Evolutionary conservation across 371 early-diverging fungal genomes (phyloP).

Genomic region (Smittium culicis): DNA sequence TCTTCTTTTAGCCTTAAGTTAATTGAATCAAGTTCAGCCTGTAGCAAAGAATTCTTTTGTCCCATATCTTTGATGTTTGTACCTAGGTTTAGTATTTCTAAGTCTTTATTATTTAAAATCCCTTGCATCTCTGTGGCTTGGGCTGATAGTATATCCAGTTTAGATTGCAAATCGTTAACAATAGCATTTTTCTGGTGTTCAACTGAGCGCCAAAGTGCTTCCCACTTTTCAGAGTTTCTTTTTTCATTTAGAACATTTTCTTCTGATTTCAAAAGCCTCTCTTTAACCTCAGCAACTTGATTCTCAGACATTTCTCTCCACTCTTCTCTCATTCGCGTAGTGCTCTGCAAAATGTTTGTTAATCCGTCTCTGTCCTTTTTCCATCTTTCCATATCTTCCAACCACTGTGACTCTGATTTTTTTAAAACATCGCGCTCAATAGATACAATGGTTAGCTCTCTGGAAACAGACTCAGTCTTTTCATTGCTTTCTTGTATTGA

Average conservation of each 20-base stretch:
- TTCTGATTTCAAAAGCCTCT: not conserved
- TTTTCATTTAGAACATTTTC: not conserved
- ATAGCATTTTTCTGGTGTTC: constrained; percentile 3
- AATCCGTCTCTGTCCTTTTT: constrained; percentile 24
- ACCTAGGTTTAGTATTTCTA: not conserved
- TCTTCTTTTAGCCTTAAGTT: constrained; percentile 36
- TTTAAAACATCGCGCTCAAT: constrained; percentile 21
- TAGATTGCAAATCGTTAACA: not conserved
- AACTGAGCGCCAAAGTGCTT: not conserved
- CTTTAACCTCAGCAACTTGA: constrained; percentile 6
- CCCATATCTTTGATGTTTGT: not conserved
- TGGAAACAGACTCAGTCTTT: constrained; percentile 18
- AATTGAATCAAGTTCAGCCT: constrained; percentile 26
- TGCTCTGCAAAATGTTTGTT: constrained; percentile 30
- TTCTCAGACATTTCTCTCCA: constrained; percentile 21
- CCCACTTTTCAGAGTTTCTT: constrained; percentile 1
- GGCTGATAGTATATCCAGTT: not conserved
- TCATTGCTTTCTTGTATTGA: constrained; percentile 11
- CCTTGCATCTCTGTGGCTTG: not conserved
- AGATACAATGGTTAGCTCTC: constrained; percentile 16
- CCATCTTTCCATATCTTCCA: constrained; percentile 22
- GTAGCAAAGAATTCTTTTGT: constrained; percentile 25
- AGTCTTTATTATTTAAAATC: not conserved
- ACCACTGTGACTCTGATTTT: constrained; percentile 24
- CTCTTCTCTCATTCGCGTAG: constrained; percentile 30